A percentile compares a stretch with the other conserved stretches of the same genome.
phyloP scores from a whole-genome alignment of 2,329 filamentous ascomycete species.

The Neocucurbitaria cava region DNA sequence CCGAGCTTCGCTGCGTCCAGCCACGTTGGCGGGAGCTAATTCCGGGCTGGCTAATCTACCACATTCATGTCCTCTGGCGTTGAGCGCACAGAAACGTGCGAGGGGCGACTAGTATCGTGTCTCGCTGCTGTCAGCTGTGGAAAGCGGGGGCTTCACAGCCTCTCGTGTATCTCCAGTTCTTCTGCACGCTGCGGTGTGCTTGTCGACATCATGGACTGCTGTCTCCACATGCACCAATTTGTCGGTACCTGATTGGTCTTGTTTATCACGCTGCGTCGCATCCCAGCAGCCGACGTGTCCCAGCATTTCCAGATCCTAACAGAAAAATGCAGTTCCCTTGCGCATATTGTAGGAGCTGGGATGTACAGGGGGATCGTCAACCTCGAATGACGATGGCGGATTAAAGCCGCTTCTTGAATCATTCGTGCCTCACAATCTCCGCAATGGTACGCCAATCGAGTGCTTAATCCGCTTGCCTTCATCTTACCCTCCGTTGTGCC shows the following conservation, averaged over 20 bases:
- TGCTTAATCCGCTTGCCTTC: slow-evolving; percentile 13
- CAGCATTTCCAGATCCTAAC: not conserved
- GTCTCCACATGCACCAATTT: not conserved
- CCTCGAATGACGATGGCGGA: not conserved
- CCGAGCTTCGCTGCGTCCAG: slow-evolving; percentile 7
- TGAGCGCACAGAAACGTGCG: slow-evolving; percentile 20
- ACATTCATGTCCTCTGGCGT: slow-evolving; percentile 4
- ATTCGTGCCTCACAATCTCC: slow-evolving; percentile 1
- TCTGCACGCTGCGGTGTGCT: slow-evolving; percentile 18
- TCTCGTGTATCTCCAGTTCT: slow-evolving; percentile 17
- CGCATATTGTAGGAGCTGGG: slow-evolving; percentile 3
- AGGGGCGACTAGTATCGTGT: slow-evolving; percentile 23
- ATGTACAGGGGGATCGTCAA: slow-evolving; percentile 5
- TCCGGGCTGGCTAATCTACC: slow-evolving; percentile 4
- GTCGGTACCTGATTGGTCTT: slow-evolving; percentile 6
- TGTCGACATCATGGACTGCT: slow-evolving; percentile 13
- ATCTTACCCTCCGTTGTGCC: slow-evolving; percentile 15
- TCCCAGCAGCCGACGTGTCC: slow-evolving; percentile 9
- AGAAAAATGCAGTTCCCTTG: not conserved
- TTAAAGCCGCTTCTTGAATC: slow-evolving; percentile 5
- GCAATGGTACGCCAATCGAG: not conserved
- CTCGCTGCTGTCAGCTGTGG: slow-evolving; percentile 18
- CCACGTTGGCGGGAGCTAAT: slow-evolving; percentile 5
- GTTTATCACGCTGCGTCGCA: slow-evolving; percentile 8
- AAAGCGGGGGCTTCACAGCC: slow-evolving; percentile 16